Evolutionary conservation across 495 filamentous ascomycete genomes (phyloP), one percentile per base, ranked within the genome.

Genomic region (Penicillium goetzii): DNA sequence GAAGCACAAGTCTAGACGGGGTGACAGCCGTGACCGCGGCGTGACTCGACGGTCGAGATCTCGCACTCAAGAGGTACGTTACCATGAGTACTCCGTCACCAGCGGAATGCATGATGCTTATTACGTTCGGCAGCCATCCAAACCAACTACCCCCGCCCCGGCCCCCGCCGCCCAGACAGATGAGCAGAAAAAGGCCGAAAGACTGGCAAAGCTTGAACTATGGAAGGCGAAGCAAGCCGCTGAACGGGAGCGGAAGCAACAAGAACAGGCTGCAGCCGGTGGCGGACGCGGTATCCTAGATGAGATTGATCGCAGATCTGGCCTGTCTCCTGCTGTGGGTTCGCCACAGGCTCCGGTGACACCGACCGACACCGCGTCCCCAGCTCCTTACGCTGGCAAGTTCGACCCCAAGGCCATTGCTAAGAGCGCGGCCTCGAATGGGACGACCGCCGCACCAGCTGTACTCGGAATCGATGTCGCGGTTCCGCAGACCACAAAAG

Each of bases 201-300:
- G 90, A 55, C 81, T 93, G 36, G 91, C 92, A 32, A 94, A 92
- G 63, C 73, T 97, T 34, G 90, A 93, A 74, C 91, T 92, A 64
- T 96, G 93, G 92, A 97, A 96, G 74, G 88, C 90, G 73, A 95
- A 96, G 68, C 89, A 92, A 64, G 85, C 85, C 19, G 92, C 90
- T 40, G 86, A 92, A 68, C 89, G 90, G 65, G 90, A 90, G 69
- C 84, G 84, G 52, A 92, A 92, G 68, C 88, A 91, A 72, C 88
- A 88, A 59, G 88, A 88, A 66, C 79, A 86, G n/a, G 79, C 76
- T 25, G 83, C 76, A 28, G 83, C 81, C 8, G 85, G 86, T 51
- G 87, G 85, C 49, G 84, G 88, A 50, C 78, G 86, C 56, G 88
- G 83, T 68, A 86, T 92, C 38, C 74, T 93, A 51, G 86, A 90